Evolutionary conservation across 2,329 filamentous ascomycete genomes (phyloP).

Genomic region (Chaetomiaceae sp.): DNA sequence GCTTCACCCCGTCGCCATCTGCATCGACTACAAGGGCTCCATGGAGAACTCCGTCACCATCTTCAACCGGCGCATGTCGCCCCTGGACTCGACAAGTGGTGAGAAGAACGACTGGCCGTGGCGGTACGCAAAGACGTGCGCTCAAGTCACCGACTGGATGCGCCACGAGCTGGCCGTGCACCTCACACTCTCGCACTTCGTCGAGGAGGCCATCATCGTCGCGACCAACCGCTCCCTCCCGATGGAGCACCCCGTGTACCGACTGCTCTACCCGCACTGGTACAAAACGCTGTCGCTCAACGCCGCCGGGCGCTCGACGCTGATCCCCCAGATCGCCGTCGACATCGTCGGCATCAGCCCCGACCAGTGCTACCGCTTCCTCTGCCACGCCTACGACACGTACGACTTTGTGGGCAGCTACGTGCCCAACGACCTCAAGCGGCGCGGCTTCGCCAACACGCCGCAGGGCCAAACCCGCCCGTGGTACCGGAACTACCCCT

Average conservation of each 20-base stretch:
- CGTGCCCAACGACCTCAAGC: slow-evolving; percentile 41
- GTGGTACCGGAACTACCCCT: slow-evolving; percentile 46
- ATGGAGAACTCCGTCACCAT: slow-evolving; percentile 43
- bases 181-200: slow-evolving; percentile 41
- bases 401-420: slow-evolving; percentile 44
- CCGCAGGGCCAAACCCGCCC: slow-evolving; percentile 30
- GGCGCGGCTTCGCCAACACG: slow-evolving; percentile 40
- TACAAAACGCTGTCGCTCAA: slow-evolving; percentile 47
- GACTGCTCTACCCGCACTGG: slow-evolving; percentile 45
- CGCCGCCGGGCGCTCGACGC: slow-evolving; percentile 39
- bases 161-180: slow-evolving; percentile 46
- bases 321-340: slow-evolving; percentile 43
- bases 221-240: slow-evolving; percentile 41
- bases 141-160: slow-evolving; percentile 45
- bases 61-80: slow-evolving; percentile 43
- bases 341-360: slow-evolving; percentile 39
- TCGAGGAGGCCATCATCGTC: slow-evolving; percentile 47
- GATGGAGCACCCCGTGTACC: slow-evolving; percentile 40
- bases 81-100: slow-evolving; percentile 28
- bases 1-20: slow-evolving; percentile 46
- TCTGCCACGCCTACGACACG: slow-evolving; percentile 38
- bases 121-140: slow-evolving; percentile 49
- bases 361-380: slow-evolving; percentile 35
- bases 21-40: slow-evolving; percentile 42
- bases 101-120: slow-evolving; percentile 47